Evolutionary conservation across 2,329 filamentous ascomycete species (phyloP), one percentile per base, ranked within the genome.

Genomic region (Colletotrichum graminicola): DNA sequence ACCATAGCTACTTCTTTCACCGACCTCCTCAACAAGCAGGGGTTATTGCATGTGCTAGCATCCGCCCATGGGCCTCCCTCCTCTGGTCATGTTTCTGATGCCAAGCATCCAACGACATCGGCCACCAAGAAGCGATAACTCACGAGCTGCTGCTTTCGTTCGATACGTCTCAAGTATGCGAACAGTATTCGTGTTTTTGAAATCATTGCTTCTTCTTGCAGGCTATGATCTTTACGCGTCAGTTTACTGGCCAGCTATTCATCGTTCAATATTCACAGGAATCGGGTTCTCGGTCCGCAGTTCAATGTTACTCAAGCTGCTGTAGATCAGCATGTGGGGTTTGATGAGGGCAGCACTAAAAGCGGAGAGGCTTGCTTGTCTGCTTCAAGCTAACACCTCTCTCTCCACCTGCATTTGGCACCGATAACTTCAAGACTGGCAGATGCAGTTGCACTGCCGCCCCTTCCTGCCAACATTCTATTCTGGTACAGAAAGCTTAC

Each of bases 251-350:
- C 52, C 32, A 12, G 10, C 36, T 54, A 39, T 26, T 41, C 23
- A 18, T 8, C 21, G 29, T 57, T 60, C 34, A 14, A 54, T 51
- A 18, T 26, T 36, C n/a, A 59, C 12, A 10, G 45, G 45, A 32
- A 29, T 34, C 18, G 43, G 41, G 36, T 51, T 29, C 8, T 59
- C 2, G 43, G 36, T 55, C 29, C 68, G 32, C 54, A 45, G 26
- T 60, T 23, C 16, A 43, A n/a, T 54, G 34, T 34, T 26, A 64
- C 66, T 67, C 70, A 71, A 72, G 70, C 55, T 56, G 67, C 39
- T 49, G 70, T 61, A 71, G 67, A 72, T 72, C 61, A 45, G 43
- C n/a, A 62, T 66, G 57, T 66, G 45, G 41, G 47, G 60, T 52
- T 52, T 52, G 34, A 51, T 39, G 59, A 47, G 34, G 32, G 54